phyloP scores from a whole-genome alignment of 371 early-diverging fungal species.

The Actinomucor elegans region DNA sequence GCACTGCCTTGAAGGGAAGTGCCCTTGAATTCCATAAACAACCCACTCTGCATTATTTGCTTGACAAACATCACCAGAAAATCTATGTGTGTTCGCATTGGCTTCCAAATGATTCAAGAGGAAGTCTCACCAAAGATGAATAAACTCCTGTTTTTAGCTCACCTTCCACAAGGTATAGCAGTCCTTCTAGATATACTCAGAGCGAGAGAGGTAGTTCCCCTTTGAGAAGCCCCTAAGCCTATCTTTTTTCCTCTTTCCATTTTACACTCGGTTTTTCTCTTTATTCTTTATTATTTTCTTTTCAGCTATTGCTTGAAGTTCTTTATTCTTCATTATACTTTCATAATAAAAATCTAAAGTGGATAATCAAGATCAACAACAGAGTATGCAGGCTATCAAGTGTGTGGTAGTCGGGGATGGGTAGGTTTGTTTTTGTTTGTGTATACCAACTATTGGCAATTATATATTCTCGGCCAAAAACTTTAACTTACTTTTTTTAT shows the following conservation, averaged over 20 bases:
- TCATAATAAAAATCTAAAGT: slow-evolving; percentile 2
- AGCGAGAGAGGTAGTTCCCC: no score
- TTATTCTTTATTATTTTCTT: slow-evolving; percentile 1
- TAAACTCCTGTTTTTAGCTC: no score
- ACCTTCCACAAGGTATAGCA: no score
- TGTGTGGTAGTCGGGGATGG: slow-evolving; percentile 98
- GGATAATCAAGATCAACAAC: slow-evolving; percentile 17
- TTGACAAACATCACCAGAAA: no score
- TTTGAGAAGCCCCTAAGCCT: no score
- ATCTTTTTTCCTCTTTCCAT: neutral
- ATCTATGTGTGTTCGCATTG: no score
- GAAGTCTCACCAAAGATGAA: no score
- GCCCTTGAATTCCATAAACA: slow-evolving; percentile 9
- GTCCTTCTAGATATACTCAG: no score
- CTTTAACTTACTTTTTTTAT: neutral
- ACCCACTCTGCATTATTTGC: slow-evolving; percentile 2
- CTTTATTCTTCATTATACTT: neutral
- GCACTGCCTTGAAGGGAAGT: no score
- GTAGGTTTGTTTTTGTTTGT: slow-evolving; percentile 54
- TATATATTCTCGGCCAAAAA: neutral
- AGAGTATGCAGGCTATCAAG: slow-evolving; percentile 93
- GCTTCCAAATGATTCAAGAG: no score
- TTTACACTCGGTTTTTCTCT: neutral
- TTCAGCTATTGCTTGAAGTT: neutral
- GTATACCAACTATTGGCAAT: no score